Base-by-base conservation (phyloP, 73 alveolate species). In the Stentor coeruleus region DNA sequence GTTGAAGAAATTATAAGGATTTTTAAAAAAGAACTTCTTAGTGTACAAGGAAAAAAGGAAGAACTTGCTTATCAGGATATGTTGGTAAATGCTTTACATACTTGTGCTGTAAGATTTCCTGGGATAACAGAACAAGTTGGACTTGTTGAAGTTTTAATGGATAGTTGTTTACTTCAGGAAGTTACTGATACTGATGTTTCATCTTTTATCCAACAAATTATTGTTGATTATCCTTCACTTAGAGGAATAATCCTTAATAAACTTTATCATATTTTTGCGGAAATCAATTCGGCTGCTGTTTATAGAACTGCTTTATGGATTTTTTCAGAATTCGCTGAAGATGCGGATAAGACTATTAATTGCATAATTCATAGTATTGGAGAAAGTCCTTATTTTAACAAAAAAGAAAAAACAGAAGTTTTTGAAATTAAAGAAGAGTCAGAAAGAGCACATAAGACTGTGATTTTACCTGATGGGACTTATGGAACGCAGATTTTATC, bases 401-500 rank as follows among this genome's bases (percentile, higher is more conserved):
- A 79, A 1, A n/a, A 77, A 81, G 36, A 74, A 55, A 15, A 89
- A 85, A 26, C 3, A 55, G 58, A 38, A 40, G 6, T 33, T 40
- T 58, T 33, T 30, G 73, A 41, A 2, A 74, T 59, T 1, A 31
- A 35, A 33, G 84, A 77, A 20, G 77, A 38, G 35, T 74, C 74
- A 58, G 41, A 59, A 60, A 4, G 42, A 28, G 76, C 88, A 6
- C 72, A 82, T 39, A 90, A 90, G 58, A 94, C 98, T 36, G 93
- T 94, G 30, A 91, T 92, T 38, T 81, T 94, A 58, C 94, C 95
- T 0, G 98, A 94, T 90, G 98, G 98, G 40, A 90, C 98, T 14
- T 94, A 94, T 81, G 98, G 98, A 6, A 92, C 97, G 4, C 93
- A 92, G 55, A 92, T 96, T 6, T 86, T 92, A 77, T 90, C 91